These are phyloP conservation scores for Didymella exigua DNA, from an alignment of 2,329 filamentous ascomycete species.

Conservation along the genomic window DNA sequence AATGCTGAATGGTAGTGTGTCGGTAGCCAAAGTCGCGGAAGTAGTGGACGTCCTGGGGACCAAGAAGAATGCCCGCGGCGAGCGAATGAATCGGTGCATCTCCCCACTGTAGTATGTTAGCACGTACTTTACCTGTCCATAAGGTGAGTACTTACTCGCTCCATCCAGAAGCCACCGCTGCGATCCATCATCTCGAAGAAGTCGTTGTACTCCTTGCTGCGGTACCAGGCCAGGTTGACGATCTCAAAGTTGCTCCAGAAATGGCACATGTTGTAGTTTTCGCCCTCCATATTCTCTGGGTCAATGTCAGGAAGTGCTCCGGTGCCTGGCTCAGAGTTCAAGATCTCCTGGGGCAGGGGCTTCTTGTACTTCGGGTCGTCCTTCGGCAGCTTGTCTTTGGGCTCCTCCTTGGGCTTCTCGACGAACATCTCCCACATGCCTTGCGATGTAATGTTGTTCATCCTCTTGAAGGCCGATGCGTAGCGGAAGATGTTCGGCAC, in stretches of 20 bases:
- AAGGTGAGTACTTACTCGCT: slow-evolving; percentile 70
- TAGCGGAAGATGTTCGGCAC: slow-evolving; percentile 99
- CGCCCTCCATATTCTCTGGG: slow-evolving; percentile 92
- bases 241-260: slow-evolving; percentile 99
- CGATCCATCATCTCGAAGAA: slow-evolving; percentile 99
- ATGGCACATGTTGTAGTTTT: slow-evolving; percentile 99
- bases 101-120: slow-evolving; percentile 75
- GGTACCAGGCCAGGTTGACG: slow-evolving; percentile 90
- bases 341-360: slow-evolving; percentile 77
- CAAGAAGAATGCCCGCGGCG: slow-evolving; percentile 85
- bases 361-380: slow-evolving; percentile 70
- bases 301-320: slow-evolving; percentile 81
- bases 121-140: slow-evolving; percentile 11
- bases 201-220: slow-evolving; percentile 95
- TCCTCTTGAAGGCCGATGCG: slow-evolving; percentile 94
- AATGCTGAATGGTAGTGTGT: slow-evolving; percentile 98
- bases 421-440: slow-evolving; percentile 99
- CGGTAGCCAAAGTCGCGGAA: slow-evolving; percentile 99
- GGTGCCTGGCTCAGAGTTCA: slow-evolving; percentile 74
- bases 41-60: slow-evolving; percentile 88
- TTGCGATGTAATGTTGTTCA: slow-evolving; percentile 86
- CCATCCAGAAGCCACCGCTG: slow-evolving; percentile 99
- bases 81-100: slow-evolving; percentile 98
- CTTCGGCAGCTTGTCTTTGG: slow-evolving; percentile 60
- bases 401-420: slow-evolving; percentile 70